phyloP scores from a whole-genome alignment of 768 basidiomycete species.

The Suillus sp. region DNA sequence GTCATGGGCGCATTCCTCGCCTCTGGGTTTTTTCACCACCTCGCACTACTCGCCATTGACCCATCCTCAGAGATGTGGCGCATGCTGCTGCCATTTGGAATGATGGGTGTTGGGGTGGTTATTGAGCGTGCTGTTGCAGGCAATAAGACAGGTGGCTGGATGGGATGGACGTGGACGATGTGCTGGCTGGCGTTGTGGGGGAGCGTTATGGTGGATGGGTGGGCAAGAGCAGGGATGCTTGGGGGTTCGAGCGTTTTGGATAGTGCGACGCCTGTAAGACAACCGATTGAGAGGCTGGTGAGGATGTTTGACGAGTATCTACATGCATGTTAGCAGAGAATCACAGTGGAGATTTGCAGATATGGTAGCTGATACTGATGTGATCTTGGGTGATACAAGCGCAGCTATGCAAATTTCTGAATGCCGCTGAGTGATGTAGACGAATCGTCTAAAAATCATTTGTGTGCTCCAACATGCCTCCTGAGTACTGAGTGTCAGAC shows the following conservation, averaged over 20 bases:
- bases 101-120: constrained; percentile 54
- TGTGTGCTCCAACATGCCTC: not conserved
- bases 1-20: constrained; percentile 58
- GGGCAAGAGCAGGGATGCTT: constrained; percentile 17
- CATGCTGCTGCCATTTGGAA: constrained; percentile 52
- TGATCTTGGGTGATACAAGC: not conserved
- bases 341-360: no score
- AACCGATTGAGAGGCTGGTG: constrained; percentile 16
- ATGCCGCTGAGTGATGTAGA: not conserved
- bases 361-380: not conserved
- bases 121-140: constrained; percentile 42
- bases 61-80: constrained; percentile 43
- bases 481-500: no score
- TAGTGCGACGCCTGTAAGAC: constrained; percentile 11
- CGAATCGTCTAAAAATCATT: not conserved
- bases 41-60: constrained; percentile 53
- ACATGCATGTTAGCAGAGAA: constrained; percentile 3
- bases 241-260: constrained; percentile 16
- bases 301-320: constrained; percentile 20
- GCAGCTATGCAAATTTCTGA: not conserved
- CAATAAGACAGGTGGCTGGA: constrained; percentile 30
- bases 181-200: constrained; percentile 29
- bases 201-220: constrained; percentile 27
- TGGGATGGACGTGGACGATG: constrained; percentile 40
- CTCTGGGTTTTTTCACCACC: constrained; percentile 58